A percentile compares a stretch with the other conserved stretches of the same genome.
These are phyloP conservation scores for Purshia tridentata DNA, from an alignment of 306 rosid species.

Conservation along the genomic window DNA sequence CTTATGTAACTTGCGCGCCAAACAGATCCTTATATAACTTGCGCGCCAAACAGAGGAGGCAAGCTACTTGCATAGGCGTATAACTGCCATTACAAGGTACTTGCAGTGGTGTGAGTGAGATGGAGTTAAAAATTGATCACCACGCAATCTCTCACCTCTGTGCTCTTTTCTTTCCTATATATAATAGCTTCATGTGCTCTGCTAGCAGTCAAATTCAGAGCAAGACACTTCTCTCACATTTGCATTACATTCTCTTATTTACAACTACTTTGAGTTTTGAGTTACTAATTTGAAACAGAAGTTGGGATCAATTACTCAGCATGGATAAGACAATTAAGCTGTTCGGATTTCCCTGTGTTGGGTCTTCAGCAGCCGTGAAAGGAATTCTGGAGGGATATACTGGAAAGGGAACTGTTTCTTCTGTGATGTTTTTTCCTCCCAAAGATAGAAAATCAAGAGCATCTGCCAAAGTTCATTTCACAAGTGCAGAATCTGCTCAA, in stretches of 20 bases:
- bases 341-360: constrained; percentile 37
- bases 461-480: constrained; percentile 45
- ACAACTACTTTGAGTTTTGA: neutral
- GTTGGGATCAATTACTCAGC: neutral
- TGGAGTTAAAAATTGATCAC: neutral
- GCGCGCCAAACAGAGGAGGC: neutral
- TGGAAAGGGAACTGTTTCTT: constrained; percentile 45
- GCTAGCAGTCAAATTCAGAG: neutral
- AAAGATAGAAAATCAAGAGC: constrained; percentile 25
- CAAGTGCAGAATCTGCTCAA: constrained; percentile 24
- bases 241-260: neutral
- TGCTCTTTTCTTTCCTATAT: too few relatives aligned
- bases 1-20: too few relatives aligned
- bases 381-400: constrained; percentile 39
- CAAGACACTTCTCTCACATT: neutral
- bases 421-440: constrained; percentile 18
- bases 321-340: constrained; percentile 45
- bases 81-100: neutral
- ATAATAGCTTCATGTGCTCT: too few relatives aligned
- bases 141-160: neutral
- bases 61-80: neutral
- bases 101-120: neutral
- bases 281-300: neutral
- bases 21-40: too few relatives aligned
- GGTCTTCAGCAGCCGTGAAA: constrained; percentile 32